Evolutionary conservation across 2,329 filamentous ascomycete species (phyloP).

Genomic region (Apiospora saccharicola): DNA sequence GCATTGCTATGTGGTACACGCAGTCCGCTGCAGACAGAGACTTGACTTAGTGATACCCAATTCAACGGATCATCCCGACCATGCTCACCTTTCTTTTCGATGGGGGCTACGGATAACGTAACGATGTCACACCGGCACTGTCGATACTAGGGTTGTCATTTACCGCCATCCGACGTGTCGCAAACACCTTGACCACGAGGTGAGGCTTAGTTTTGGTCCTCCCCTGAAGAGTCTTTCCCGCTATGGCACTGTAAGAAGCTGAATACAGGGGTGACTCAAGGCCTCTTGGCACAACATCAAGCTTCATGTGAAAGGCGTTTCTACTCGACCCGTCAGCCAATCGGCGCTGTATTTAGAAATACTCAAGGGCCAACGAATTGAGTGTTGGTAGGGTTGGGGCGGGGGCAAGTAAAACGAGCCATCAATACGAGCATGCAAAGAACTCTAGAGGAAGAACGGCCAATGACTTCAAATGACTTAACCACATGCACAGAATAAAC

Average conservation of each 20-base stretch:
- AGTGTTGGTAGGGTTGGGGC: background rate
- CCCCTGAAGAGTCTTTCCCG: background rate
- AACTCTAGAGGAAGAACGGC: background rate
- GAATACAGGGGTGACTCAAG: background rate
- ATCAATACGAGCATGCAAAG: background rate
- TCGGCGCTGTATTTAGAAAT: background rate
- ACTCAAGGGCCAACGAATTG: background rate
- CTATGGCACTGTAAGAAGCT: background rate
- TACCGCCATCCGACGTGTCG: constrained; percentile 3
- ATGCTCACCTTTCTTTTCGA: background rate
- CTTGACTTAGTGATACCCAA: constrained; percentile 18
- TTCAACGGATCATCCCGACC: background rate
- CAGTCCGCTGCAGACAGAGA: background rate
- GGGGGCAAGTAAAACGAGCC: background rate
- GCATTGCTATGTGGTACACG: background rate
- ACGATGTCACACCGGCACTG: background rate
- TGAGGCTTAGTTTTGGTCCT: background rate
- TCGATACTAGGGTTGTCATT: background rate
- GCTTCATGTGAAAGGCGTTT: background rate
- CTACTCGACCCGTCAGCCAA: background rate
- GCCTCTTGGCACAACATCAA: background rate
- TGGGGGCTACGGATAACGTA: background rate
- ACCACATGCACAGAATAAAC: constrained; percentile 1
- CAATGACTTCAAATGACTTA: background rate
- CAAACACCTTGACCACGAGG: background rate